Conservation (phyloP, 495 filamentous ascomycete genomes). For the Tuber microsphaerosporum region DNA sequence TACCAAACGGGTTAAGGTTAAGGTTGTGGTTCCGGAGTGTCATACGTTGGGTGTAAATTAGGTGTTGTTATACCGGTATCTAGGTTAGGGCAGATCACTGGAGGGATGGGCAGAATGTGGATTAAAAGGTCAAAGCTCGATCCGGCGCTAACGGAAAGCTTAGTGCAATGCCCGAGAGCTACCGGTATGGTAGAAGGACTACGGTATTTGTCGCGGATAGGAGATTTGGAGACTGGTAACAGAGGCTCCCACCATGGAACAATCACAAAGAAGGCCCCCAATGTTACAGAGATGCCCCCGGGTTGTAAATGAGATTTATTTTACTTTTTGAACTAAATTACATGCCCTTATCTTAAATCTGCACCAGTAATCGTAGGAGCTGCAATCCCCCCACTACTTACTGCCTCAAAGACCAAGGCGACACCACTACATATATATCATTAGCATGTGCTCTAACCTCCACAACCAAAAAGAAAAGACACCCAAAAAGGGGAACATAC, state of each 20-base stretch:
- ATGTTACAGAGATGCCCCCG: not conserved
- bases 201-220: not conserved
- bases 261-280: not conserved
- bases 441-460: conserved; percentile 11
- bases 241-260: not conserved
- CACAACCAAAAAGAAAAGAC: conserved; percentile 2
- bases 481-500: conserved; percentile 65
- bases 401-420: conserved; percentile 32
- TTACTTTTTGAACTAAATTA: not conserved
- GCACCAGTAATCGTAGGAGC: conserved; percentile 19
- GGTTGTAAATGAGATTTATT: not conserved
- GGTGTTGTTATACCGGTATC: not conserved
- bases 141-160: not conserved
- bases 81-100: not conserved
- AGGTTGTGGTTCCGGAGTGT: not conserved
- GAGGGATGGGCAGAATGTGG: not conserved
- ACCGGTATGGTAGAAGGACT: not conserved
- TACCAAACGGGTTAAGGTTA: not conserved
- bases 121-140: not conserved
- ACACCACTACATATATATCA: conserved; percentile 19
- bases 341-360: conserved; percentile 11
- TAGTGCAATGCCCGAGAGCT: not conserved
- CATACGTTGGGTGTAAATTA: not conserved
- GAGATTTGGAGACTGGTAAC: not conserved
- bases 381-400: conserved; percentile 6